Conservation (phyloP, 306 rosid species). For the Glycine soja region DNA sequence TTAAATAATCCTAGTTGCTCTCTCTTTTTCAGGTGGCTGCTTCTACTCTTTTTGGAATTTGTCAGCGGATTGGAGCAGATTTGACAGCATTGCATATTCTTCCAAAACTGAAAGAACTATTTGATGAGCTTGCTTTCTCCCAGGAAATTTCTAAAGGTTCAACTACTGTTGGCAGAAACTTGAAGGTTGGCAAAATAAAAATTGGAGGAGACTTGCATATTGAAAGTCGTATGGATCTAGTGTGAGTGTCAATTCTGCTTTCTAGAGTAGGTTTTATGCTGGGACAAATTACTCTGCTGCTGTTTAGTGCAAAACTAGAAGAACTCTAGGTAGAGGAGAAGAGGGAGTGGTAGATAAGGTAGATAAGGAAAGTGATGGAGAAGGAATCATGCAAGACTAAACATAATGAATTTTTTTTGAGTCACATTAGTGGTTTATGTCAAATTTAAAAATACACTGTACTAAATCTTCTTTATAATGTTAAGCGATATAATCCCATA, state of each 20-base stretch:
- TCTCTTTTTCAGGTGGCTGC: slow-evolving; percentile 80
- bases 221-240: slow-evolving; percentile 86
- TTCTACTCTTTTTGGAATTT: slow-evolving; percentile 74
- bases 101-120: slow-evolving; percentile 87
- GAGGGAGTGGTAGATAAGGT: slow-evolving; percentile 21
- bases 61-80: slow-evolving; percentile 91
- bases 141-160: slow-evolving; percentile 68
- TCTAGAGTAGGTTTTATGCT: slow-evolving; percentile 39
- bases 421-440: slow-evolving; percentile 36
- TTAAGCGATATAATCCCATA: neutral
- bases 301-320: slow-evolving; percentile 21
- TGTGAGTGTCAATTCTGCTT: slow-evolving; percentile 66
- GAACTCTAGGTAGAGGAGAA: slow-evolving; percentile 8
- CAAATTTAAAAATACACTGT: slow-evolving; percentile 31
- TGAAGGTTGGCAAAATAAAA: slow-evolving; percentile 60
- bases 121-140: slow-evolving; percentile 97
- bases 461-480: slow-evolving; percentile 19
- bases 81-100: slow-evolving; percentile 84
- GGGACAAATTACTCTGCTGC: slow-evolving; percentile 31
- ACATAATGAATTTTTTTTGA: neutral
- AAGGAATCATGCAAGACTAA: slow-evolving; percentile 34
- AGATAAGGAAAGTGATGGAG: slow-evolving; percentile 9
- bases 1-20: slow-evolving; percentile 39
- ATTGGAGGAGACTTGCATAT: slow-evolving; percentile 67
- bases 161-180: slow-evolving; percentile 67